These are phyloP conservation scores for Cladophialophora immunda DNA, from an alignment of 2,329 filamentous ascomycete genomes.

Conservation along the genomic window DNA sequence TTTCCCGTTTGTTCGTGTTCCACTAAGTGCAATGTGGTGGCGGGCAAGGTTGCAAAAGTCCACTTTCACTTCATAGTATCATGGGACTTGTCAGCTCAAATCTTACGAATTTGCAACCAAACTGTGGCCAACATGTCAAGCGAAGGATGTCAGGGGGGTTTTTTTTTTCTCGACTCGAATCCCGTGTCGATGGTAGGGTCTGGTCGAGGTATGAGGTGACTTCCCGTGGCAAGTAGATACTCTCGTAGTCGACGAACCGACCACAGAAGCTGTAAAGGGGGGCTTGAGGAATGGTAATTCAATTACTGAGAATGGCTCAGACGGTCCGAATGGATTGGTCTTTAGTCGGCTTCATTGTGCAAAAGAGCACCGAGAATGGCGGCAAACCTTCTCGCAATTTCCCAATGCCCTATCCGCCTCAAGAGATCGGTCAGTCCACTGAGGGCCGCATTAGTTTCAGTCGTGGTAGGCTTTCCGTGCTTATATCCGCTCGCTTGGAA, in stretches of 20 bases:
- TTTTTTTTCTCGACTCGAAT: not conserved
- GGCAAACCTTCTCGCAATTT: conserved; percentile 43
- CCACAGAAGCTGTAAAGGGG: not conserved
- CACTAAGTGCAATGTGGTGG: not conserved
- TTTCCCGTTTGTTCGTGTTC: not conserved
- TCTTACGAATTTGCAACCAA: not conserved
- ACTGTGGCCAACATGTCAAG: not conserved
- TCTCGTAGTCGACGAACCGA: not conserved
- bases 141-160: not conserved
- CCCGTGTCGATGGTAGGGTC: not conserved
- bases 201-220: not conserved
- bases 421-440: conserved; percentile 43
- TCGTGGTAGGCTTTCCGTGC: conserved; percentile 34
- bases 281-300: not conserved
- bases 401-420: conserved; percentile 43
- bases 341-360: conserved; percentile 30
- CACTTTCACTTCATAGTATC: not conserved
- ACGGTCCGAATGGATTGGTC: not conserved
- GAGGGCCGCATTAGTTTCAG: conserved; percentile 41
- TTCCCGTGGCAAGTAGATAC: not conserved
- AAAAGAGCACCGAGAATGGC: conserved; percentile 38
- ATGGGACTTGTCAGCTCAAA: not conserved
- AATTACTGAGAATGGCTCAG: not conserved
- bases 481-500: conserved; percentile 39
- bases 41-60: not conserved